Percentiles rank a stretch among this genome's conserved stretches.
Conservation (phyloP, 108 stramenopile species). For the Aurantiochytrium sp. region DNA sequence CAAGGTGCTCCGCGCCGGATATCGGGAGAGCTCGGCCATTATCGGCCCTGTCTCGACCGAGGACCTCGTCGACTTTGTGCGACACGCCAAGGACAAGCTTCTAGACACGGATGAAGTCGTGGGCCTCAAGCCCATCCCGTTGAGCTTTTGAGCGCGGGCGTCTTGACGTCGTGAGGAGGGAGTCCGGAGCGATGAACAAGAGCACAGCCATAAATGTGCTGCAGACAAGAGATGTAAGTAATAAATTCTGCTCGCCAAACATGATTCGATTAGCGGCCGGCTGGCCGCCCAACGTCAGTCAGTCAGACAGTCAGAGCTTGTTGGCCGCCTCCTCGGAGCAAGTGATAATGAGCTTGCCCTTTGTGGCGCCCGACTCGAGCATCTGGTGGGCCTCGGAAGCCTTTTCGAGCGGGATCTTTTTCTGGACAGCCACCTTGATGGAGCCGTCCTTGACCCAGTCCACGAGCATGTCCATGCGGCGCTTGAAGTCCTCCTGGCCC, state of each 20-base stretch:
- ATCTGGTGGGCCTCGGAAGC: constrained; percentile 68
- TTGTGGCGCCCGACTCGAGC: constrained; percentile 69
- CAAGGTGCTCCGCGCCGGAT: not conserved
- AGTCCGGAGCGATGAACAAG: too few species aligned
- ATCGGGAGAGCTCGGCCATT: not conserved
- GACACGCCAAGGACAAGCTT: not conserved
- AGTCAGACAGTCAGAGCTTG: too few species aligned
- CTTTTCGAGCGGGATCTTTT: constrained; percentile 61
- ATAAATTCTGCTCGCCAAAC: too few species aligned
- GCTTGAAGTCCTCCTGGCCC: constrained; percentile 62
- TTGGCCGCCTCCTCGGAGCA: too few species aligned
- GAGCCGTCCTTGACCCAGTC: constrained; percentile 69
- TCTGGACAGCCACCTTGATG: constrained; percentile 68
- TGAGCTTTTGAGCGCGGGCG: too few species aligned
- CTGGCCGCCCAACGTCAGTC: too few species aligned
- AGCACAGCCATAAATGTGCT: too few species aligned
- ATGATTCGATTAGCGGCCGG: too few species aligned
- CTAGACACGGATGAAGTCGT: not conserved
- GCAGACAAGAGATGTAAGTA: too few species aligned
- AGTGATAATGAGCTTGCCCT: constrained; percentile 70
- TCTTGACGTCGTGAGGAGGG: too few species aligned
- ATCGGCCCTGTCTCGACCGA: not conserved
- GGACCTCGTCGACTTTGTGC: not conserved
- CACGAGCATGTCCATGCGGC: constrained; percentile 65
- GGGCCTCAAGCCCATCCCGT: too few species aligned